Conservation (phyloP, 179 eudicot genomes). For the Heliamphora pulchella region DNA sequence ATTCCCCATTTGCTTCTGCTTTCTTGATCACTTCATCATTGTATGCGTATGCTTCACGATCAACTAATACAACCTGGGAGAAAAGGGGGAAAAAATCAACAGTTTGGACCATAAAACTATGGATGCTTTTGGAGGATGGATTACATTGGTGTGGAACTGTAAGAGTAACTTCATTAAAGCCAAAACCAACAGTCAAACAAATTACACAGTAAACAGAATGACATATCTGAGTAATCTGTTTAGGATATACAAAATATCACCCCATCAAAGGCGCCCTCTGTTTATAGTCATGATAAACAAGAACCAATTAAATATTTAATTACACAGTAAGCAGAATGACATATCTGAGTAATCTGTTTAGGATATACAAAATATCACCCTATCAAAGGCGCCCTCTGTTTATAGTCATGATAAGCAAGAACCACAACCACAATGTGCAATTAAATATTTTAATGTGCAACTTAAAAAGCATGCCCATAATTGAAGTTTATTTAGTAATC, state of each 20-base stretch:
- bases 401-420: neutral
- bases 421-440: neutral
- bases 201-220: neutral
- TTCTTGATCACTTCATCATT: neutral
- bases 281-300: neutral
- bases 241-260: neutral
- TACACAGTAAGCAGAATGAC: too few species aligned
- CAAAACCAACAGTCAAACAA: neutral
- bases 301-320: neutral
- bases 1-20: slow-evolving; percentile 45
- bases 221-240: neutral
- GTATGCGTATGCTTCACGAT: neutral
- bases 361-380: neutral
- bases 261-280: neutral
- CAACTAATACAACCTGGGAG: too few species aligned
- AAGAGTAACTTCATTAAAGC: neutral
- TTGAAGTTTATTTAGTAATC: neutral
- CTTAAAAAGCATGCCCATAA: neutral
- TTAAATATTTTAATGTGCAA: neutral
- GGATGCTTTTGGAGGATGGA: neutral
- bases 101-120: neutral
- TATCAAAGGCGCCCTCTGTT: neutral
- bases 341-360: neutral
- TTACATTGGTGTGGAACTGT: neutral
- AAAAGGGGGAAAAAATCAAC: neutral